These are phyloP conservation scores for Phytophthora idaei DNA, from an alignment of 352 stramenopile genomes.

Conservation along the genomic window DNA sequence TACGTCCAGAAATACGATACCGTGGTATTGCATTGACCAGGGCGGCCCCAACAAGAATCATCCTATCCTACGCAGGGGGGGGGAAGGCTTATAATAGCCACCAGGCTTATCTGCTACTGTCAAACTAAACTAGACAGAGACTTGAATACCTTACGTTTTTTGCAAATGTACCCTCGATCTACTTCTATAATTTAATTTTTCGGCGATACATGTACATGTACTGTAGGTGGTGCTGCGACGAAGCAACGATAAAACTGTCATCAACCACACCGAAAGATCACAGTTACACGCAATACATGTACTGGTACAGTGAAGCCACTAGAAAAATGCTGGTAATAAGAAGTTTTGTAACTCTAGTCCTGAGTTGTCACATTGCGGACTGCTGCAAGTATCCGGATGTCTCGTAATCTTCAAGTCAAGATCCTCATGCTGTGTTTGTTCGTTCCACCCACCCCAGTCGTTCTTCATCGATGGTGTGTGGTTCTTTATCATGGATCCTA, in stretches of 20 bases:
- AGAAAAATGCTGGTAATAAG: not conserved
- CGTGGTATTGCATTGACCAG: too few relatives aligned
- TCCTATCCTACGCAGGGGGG: too few relatives aligned
- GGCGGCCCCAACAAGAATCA: too few relatives aligned
- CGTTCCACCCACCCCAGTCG: not conserved
- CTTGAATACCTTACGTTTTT: too few relatives aligned
- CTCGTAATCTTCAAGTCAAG: constrained; percentile 12
- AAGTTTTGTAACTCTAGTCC: not conserved
- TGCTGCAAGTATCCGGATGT: not conserved
- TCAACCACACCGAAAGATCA: not conserved
- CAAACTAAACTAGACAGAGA: too few relatives aligned
- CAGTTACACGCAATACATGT: not conserved
- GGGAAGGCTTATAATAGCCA: too few relatives aligned
- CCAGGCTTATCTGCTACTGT: too few relatives aligned
- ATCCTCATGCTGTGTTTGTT: constrained; percentile 12
- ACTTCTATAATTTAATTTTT: too few relatives aligned
- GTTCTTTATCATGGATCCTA: not conserved
- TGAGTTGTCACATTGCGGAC: not conserved
- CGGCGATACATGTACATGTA: too few relatives aligned
- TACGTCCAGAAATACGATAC: too few relatives aligned
- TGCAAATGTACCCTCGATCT: too few relatives aligned
- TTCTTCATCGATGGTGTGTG: constrained; percentile 1
- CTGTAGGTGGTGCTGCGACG: not conserved
- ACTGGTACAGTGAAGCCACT: too few relatives aligned
- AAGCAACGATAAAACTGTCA: not conserved